Evolutionary conservation across 225 moss, liverwort and hornwort species (phyloP), one percentile per base, ranked within the genome.

Genomic region (Physcomitrellopsis africana): DNA sequence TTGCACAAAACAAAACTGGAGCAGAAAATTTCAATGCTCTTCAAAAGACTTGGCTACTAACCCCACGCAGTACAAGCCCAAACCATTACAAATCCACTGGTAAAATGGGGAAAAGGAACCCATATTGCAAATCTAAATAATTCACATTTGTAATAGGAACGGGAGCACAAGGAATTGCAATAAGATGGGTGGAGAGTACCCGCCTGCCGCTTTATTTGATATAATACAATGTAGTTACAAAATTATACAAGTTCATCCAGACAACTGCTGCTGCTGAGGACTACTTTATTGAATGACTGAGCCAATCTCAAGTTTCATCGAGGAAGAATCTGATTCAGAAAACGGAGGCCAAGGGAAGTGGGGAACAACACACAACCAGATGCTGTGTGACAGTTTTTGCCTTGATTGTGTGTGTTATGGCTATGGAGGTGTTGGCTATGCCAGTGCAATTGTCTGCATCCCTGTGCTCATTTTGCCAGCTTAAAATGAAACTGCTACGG

Each of bases 181-280:
- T 48, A 24, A 75, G 71, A 79, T 65, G 66, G 75, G 55, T 23
- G 67, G 67, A 51, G 76, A 55, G 67, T 53, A 11, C 32, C 67
- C 18, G 27, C 67, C 62, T 56, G 63, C 76, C 83, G 71, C 72
- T 83, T 79, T 72, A 63, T 83, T 73, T 76, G 56, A 64, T 82
- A 82, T 73, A 27, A 22, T 74, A 77, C 80, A 82, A 12, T 55
- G 67, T 74, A 77, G 74, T 71, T 77, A 67, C 67, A 55, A 79
- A 70, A 56, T 45, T 70, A 45, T 63, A 80, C 79, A 86, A 42
- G 11, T 63, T 80, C 63, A 64, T 70, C 79, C 69, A 76, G 60
- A 61, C 60, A 62, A n/a, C 77, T 70, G 67, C 26, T 74, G 45
- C 52, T 68, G 32, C 32, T 7, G 32, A 37, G 32, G 76, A 79